Evolutionary conservation across 176 grass and related monocot genomes (phyloP).

Genomic region (Aechmea fasciata): DNA sequence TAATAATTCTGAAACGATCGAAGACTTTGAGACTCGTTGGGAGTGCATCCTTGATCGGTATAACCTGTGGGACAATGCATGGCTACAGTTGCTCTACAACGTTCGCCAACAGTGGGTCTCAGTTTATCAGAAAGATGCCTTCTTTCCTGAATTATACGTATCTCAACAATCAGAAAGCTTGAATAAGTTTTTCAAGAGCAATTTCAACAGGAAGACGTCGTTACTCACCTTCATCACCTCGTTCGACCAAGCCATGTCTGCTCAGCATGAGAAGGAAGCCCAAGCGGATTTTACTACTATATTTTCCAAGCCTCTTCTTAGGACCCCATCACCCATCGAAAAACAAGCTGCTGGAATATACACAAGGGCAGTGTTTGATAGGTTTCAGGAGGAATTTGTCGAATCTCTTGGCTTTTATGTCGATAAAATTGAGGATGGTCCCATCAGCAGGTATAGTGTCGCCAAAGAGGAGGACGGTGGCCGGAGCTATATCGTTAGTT

Average conservation of each 20-base stretch:
- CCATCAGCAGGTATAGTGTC: slow-evolving; percentile 32
- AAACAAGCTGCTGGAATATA: slow-evolving; percentile 47
- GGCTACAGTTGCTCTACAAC: slow-evolving; percentile 31
- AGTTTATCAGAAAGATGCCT: slow-evolving; percentile 34
- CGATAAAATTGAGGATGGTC: slow-evolving; percentile 38
- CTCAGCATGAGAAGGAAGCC: slow-evolving; percentile 37
- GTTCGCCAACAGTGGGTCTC: slow-evolving; percentile 42
- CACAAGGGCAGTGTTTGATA: slow-evolving; percentile 40
- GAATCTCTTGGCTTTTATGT: slow-evolving; percentile 48
- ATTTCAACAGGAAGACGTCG: slow-evolving; percentile 42
- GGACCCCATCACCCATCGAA: slow-evolving; percentile 47
- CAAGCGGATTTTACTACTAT: slow-evolving; percentile 40
- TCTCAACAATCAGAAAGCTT: slow-evolving; percentile 33
- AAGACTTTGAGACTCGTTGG: slow-evolving; percentile 50
- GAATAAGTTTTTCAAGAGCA: slow-evolving; percentile 47
- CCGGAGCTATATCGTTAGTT: slow-evolving; percentile 25
- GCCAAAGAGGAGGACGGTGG: slow-evolving; percentile 29
- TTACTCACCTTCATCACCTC: slow-evolving; percentile 33
- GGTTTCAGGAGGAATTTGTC: slow-evolving; percentile 54
- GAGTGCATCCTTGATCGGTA: slow-evolving; percentile 37
- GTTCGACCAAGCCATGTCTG: slow-evolving; percentile 41
- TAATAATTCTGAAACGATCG: slow-evolving; percentile 20
- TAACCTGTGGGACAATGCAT: slow-evolving; percentile 41
- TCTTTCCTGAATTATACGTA: slow-evolving; percentile 40
- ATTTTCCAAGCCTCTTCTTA: slow-evolving; percentile 36